Base-by-base conservation (phyloP, 495 filamentous ascomycete species). In the Bacidia gigantensis region DNA sequence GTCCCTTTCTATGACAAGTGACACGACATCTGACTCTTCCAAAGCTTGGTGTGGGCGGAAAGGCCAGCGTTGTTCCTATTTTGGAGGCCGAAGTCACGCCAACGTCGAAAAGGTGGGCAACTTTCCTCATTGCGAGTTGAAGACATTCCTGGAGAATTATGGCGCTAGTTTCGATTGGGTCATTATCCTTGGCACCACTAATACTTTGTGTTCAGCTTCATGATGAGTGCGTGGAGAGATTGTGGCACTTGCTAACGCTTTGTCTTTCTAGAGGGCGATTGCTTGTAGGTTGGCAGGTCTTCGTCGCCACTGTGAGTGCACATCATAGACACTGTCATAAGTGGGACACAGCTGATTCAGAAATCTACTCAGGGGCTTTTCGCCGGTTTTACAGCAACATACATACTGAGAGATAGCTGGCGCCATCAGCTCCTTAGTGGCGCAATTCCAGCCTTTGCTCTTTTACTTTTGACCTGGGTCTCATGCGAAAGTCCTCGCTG, bases 341-440 rank as follows among this genome's bases (percentile, higher is more conserved):
- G n/a, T n/a, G n/a, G n/a, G n/a, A n/a, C n/a, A n/a, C n/a, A n/a
- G n/a, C n/a, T n/a, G n/a, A n/a, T n/a, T n/a, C n/a, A n/a, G n/a
- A n/a, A n/a, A n/a, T n/a, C n/a, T n/a, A n/a, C n/a, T n/a, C n/a
- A n/a, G 11, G 46, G 46, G 11, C 46, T 49, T 22, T 49, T 49
- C 21, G 22, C 26, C 21, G 46, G 46, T 5, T 49, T 22, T 7
- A 21, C 22, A 26, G 46, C 46, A 26, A 26, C 22, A 10, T 49
- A 49, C 26, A 49, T 49, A 25, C 22, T 49, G 5, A 5, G 23
- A 5, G 26, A 26, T 22, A 49, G 23, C 23, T 49, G 46, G 46
- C 3, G 46, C 5, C 11, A 49, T 22, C 46, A 49, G 46, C 11
- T 49, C 9, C 25, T 49, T 26, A 49, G 46, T 49, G 46, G 46